Base-by-base conservation (phyloP, 1,284 basidiomycete genomes). In the Ustilago esculenta region DNA sequence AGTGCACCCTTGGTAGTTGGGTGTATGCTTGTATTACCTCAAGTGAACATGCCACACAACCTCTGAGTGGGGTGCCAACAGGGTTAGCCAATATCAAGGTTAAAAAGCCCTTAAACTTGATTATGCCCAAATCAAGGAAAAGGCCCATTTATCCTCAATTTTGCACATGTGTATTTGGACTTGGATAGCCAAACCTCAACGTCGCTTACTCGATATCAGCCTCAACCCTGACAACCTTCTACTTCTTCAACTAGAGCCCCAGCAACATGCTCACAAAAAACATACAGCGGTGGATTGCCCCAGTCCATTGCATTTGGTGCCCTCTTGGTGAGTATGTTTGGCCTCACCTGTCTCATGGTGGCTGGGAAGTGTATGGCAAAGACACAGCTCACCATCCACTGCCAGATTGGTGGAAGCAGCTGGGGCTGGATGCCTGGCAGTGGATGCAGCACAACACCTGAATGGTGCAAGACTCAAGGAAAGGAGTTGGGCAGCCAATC, bases 301-400 rank as follows among this genome's bases (percentile, higher is more conserved):
- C 39, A 40, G 23, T 20, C 20, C 20, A 11, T 24, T n/a, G 21
- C 10, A 24, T 24, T 25, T 24, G 39, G 39, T 24, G 39, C 25
- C 21, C 21, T 23, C 15, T 40, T 23, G 15, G 21, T 40, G 25
- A 25, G 39, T 40, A 40, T 6, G 12, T 40, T 40, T n/a, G 9
- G 9, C 23, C 20, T 14, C 5, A 40, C 39, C 4, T 9, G 7
- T 40, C 39, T 23, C 12, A 24, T n/a, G 39, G 39, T 23, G 21
- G 21, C 23, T 23, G 39, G 39, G 21, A 23, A 40, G 18, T 23
- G 21, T 7, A 24, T 23, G 15, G 39, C 21, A 12, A 23, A 40
- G 39, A 40, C 12, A 11, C 12, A 11, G 39, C 21, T 40, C 11
- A 40, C 39, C 39, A 40, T 40, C 39, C 39, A 40, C 39, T 23